Conservation (phyloP, 176 grass and related monocot species). For the Urochloa ruziziensis region DNA sequence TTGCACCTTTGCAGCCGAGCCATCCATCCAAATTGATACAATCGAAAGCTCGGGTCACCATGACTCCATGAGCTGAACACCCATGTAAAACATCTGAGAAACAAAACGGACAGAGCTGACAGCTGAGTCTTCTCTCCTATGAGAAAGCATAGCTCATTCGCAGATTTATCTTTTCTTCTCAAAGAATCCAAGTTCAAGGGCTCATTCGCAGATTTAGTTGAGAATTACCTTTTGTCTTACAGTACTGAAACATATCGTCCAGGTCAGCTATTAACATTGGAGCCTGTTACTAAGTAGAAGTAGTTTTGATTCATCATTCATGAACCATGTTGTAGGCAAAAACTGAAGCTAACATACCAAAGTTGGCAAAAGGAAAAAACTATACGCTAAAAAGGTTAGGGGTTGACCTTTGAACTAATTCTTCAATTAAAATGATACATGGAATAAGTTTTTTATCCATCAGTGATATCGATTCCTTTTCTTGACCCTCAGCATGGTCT, state of each 20-base stretch:
- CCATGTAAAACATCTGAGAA: neutral
- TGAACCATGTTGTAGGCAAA: neutral
- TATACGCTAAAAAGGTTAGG: neutral
- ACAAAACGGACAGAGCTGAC: neutral
- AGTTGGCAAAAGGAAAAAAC: neutral
- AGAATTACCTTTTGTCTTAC: neutral
- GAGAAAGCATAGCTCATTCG: neutral
- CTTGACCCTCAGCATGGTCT: slow-evolving; percentile 6
- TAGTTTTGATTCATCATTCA: neutral
- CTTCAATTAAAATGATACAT: slow-evolving; percentile 15
- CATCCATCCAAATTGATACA: neutral
- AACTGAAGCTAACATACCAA: neutral
- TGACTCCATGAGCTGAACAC: neutral
- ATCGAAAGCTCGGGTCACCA: neutral
- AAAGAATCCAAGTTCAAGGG: neutral
- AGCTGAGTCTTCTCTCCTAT: neutral
- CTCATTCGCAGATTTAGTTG: neutral
- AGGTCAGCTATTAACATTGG: neutral
- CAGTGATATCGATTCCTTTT: slow-evolving; percentile 5
- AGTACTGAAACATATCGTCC: neutral
- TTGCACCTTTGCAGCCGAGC: neutral
- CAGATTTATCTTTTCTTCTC: neutral
- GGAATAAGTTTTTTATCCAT: neutral
- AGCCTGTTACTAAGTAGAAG: neutral
- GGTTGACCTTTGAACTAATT: neutral